These are phyloP conservation scores for Luvunga scandens DNA, from an alignment of 345 rosid genomes.

Conservation along the genomic window DNA sequence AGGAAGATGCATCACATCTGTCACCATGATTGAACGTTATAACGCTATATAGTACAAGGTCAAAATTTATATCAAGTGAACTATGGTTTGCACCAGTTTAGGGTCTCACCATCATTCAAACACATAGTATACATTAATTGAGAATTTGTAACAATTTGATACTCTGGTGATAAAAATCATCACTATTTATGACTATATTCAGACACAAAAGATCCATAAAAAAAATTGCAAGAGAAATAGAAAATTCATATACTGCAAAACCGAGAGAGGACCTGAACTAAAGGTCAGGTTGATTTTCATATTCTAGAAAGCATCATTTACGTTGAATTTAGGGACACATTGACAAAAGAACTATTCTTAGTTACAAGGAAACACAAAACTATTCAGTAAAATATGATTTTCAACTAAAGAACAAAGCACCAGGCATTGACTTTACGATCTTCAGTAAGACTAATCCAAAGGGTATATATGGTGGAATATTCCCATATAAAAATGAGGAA, in stretches of 20 bases:
- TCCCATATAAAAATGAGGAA: constrained; percentile 21
- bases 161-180: neutral
- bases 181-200: too few relatives aligned
- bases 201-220: neutral
- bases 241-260: neutral
- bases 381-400: neutral
- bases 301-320: neutral
- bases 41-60: too few relatives aligned
- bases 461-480: constrained; percentile 43
- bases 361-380: neutral
- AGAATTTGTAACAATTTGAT: neutral
- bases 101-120: neutral
- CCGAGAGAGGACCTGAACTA: neutral
- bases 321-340: neutral
- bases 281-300: neutral
- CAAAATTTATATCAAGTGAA: neutral
- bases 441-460: constrained; percentile 20
- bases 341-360: neutral
- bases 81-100: neutral
- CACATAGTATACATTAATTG: neutral
- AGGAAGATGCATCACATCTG: neutral
- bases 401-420: constrained; percentile 19
- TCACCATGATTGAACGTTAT: too few relatives aligned
- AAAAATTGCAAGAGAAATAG: neutral
- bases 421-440: constrained; percentile 30